Conservation (phyloP, 2,329 filamentous ascomycete species). For the Pseudocercospora musae region DNA sequence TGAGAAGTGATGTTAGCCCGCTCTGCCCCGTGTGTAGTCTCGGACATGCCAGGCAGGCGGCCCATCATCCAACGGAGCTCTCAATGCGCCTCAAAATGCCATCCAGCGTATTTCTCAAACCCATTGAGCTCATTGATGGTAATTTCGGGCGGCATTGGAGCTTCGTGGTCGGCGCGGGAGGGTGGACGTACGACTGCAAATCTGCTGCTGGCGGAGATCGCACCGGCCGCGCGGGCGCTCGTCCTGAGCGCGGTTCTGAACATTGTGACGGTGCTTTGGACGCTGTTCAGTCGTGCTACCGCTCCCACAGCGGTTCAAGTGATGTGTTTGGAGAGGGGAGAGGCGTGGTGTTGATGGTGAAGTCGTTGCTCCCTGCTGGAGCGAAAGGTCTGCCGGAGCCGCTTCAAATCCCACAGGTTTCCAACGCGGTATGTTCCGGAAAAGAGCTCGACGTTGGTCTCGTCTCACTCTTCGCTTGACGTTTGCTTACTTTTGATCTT, state of each 20-base stretch:
- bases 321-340: slow-evolving; percentile 25
- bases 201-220: slow-evolving; percentile 87
- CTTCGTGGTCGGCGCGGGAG: slow-evolving; percentile 41
- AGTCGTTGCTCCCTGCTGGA: slow-evolving; percentile 7
- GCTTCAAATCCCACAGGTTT: not conserved
- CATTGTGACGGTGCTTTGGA: slow-evolving; percentile 59
- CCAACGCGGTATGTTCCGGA: not conserved
- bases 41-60: slow-evolving; percentile 22
- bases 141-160: slow-evolving; percentile 41
- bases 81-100: slow-evolving; percentile 33
- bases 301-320: slow-evolving; percentile 31
- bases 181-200: slow-evolving; percentile 81
- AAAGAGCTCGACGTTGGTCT: not conserved
- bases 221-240: slow-evolving; percentile 91
- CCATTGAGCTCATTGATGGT: slow-evolving; percentile 25
- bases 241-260: slow-evolving; percentile 98
- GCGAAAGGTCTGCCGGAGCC: not conserved
- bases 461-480: not conserved
- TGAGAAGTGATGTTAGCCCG: slow-evolving; percentile 51
- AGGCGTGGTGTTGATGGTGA: slow-evolving; percentile 24
- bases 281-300: slow-evolving; percentile 35
- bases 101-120: slow-evolving; percentile 46
- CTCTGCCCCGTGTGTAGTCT: slow-evolving; percentile 36
- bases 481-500: not conserved
- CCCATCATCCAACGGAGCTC: slow-evolving; percentile 39